Conservation (phyloP, 352 stramenopile genomes). For the Globisporangium perplexum region DNA sequence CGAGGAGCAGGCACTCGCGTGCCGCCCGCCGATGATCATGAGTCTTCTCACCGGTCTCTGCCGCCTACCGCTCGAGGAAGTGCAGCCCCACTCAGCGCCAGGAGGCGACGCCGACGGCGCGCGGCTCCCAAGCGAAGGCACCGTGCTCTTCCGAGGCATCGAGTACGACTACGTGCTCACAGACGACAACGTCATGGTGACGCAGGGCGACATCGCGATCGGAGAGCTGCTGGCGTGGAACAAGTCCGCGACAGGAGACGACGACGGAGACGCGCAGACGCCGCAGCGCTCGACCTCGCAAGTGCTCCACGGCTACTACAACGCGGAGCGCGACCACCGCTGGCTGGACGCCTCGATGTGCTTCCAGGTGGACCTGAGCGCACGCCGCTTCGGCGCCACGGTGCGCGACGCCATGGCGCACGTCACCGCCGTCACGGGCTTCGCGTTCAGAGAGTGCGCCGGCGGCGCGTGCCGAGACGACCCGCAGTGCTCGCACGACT, state of each 20-base stretch:
- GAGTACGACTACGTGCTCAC: slow-evolving; percentile 80
- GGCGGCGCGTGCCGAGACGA: slow-evolving; percentile 43
- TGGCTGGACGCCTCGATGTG: slow-evolving; percentile 61
- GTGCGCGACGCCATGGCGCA: slow-evolving; percentile 57
- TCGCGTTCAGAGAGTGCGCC: slow-evolving; percentile 49
- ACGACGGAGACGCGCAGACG: neutral
- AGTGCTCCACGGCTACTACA: slow-evolving; percentile 76
- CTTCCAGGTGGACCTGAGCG: slow-evolving; percentile 53
- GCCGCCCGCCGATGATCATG: slow-evolving; percentile 32
- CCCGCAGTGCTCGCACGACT: slow-evolving; percentile 45
- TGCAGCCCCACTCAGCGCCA: slow-evolving; percentile 11
- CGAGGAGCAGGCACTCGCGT: slow-evolving; percentile 37
- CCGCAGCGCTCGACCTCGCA: slow-evolving; percentile 13
- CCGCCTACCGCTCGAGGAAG: slow-evolving; percentile 58
- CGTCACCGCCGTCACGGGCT: slow-evolving; percentile 57
- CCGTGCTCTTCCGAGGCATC: slow-evolving; percentile 65
- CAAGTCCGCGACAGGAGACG: slow-evolving; percentile 3
- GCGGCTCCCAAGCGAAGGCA: slow-evolving; percentile 14
- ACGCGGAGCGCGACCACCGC: slow-evolving; percentile 66
- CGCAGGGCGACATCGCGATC: slow-evolving; percentile 75
- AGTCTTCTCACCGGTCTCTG: slow-evolving; percentile 49
- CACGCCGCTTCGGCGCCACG: slow-evolving; percentile 26
- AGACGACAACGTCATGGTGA: slow-evolving; percentile 69
- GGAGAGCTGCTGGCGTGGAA: slow-evolving; percentile 44
- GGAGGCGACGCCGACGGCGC: neutral